Base-by-base conservation (phyloP, 371 early-diverging fungal species). In the Chytridiales sp. region DNA sequence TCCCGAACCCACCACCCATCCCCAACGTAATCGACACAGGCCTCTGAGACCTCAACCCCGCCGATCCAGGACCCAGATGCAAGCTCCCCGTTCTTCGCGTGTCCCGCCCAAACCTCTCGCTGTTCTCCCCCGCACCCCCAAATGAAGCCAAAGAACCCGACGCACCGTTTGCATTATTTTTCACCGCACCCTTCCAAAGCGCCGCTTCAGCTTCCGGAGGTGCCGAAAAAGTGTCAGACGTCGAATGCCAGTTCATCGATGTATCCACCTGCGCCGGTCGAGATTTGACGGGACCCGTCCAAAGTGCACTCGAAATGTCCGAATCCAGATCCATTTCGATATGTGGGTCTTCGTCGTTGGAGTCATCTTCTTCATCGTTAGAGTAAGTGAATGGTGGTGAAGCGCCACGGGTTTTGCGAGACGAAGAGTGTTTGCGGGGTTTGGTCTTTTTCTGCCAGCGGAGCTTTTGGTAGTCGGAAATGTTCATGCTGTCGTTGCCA, bases 1-100 rank as follows among this genome's bases (percentile, higher is more conserved):
- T n/a, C n/a, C n/a, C n/a, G n/a, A n/a, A n/a, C n/a, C n/a, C n/a
- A n/a, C n/a, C n/a, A n/a, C n/a, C n/a, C n/a, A n/a, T 65, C 68
- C 39, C 56, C 63, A 29, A 67, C 32, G 21, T 24, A 41, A 27
- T 67, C 68, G 0, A 67, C 68, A 62, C 68, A 67, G 24, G 42
- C 22, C 59, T 59, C 3, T 62, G 44, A 31, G 68, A 63, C 13
- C 44, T 11, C n/a, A 67, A 48, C 68, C 68, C 62, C 4, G 56
- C 47, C 21, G 55, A 21, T 5, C 30, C 6, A 13, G 19, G 5
- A n/a, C n/a, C n/a, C n/a, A n/a, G n/a, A n/a, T n/a, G n/a, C n/a
- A n/a, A n/a, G 32, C 8, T 30, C 30, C 49, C 30, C 22, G 9
- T 49, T 48, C 49, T 49, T 59, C 39, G 49, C 59, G 6, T 44